Percentiles rank a stretch among this genome's conserved stretches.
These are phyloP conservation scores for Endogone sp. DNA, from an alignment of 192 early-diverging fungal species.

Conservation along the genomic window DNA sequence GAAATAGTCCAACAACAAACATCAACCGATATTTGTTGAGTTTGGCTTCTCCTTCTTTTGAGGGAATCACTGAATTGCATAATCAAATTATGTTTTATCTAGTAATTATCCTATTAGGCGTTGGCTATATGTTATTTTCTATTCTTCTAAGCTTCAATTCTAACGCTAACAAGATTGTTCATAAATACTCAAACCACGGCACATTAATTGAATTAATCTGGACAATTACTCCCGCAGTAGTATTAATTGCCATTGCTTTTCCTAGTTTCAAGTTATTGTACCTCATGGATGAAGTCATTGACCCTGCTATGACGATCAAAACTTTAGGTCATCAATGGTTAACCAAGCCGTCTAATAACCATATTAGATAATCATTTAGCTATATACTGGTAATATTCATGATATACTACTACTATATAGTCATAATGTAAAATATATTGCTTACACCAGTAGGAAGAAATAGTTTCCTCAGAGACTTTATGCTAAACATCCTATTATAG, in stretches of 20 bases:
- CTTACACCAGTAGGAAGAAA: too few relatives aligned
- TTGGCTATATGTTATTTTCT: constrained; percentile 27
- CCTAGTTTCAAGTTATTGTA: too few relatives aligned
- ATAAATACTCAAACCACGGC: constrained; percentile 17
- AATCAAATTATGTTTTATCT: constrained; percentile 38
- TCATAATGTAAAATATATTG: too few relatives aligned
- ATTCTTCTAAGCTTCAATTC: constrained; percentile 25
- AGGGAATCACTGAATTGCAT: constrained; percentile 32
- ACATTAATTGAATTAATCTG: constrained; percentile 21
- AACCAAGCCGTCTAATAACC: constrained; percentile 20
- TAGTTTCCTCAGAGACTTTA: too few relatives aligned
- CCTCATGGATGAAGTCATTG: constrained; percentile 32
- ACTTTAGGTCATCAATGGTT: constrained; percentile 44
- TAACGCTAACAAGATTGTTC: constrained; percentile 15
- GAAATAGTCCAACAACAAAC: too few relatives aligned
- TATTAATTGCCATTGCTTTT: constrained; percentile 11
- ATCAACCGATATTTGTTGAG: too few relatives aligned
- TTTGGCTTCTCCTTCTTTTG: constrained; percentile 25
- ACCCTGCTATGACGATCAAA: constrained; percentile 27
- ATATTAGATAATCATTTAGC: too few relatives aligned
- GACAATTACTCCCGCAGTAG: constrained; percentile 14
- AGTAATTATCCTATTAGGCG: constrained; percentile 31
- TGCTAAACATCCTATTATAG: too few relatives aligned
- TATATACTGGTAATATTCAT: too few relatives aligned
- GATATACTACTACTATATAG: too few relatives aligned